Base-by-base conservation (phyloP, 2,329 filamentous ascomycete species). In the Aspergillus sp. region DNA sequence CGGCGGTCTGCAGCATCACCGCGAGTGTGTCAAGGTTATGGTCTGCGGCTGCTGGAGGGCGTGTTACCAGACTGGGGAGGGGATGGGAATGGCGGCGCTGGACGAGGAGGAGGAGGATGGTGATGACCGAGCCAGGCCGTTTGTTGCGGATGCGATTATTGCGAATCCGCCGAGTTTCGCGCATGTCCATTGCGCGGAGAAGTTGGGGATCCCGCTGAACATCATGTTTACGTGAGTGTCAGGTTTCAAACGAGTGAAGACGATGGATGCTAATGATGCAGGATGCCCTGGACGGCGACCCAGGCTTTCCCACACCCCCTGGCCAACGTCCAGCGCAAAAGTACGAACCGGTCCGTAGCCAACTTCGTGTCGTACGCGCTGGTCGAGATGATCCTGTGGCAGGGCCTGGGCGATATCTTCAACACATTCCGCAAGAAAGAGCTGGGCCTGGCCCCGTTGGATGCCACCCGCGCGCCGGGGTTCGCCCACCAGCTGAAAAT, bases 311-410 rank as follows among this genome's bases (percentile, higher is more conserved):
- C 85, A 0, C 86, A 94, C 48, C 86, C 86, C 0, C 66, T 94
- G 15, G 85, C 86, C 0, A 89, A 91, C 42, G 79, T 93, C 35
- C 74, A 83, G 41, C 77, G 76, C 1, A 76, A 79, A 1, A 85
- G 86, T 45, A 80, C 81, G 1, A 84, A 91, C 47, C 69, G 75
- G 4, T 74, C 74, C n/a, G 71, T 85, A 37, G 81, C 83, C 1
- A 93, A 91, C 47, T 89, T 84, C 50, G 69, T 93, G 35, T 83
- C 81, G 0, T 94, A 93, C 48, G 78, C 80, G 0, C 66, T 93
- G 13, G 82, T 93, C 2, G 86, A 94, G 45, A 84, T 93, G 74
- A 77, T 94, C 70, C 88, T 86, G 8, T 93, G 86, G 86, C 86
- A 94, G 59, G 86, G 86, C 0, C 64, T 94, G 3, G 88, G 88